A percentile compares a stretch with the other conserved stretches of the same genome.
Evolutionary conservation across 129 eudicot genomes (phyloP).

Genomic region (Flaveria sonorensis): DNA sequence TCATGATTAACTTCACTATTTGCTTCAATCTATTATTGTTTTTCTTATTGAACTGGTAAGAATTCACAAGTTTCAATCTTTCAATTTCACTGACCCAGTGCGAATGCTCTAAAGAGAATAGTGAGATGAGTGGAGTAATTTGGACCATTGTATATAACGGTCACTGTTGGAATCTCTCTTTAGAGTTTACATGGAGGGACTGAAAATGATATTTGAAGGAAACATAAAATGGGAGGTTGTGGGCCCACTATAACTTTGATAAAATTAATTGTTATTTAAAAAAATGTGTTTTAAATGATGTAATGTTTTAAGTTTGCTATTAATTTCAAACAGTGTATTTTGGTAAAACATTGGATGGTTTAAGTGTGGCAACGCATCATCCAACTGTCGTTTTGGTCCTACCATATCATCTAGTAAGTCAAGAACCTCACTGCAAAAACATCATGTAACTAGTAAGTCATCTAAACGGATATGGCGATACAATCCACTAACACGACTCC

Average conservation of each 20-base stretch:
- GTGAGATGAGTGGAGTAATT: constrained; percentile 10
- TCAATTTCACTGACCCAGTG: no score
- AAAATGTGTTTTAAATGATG: no score
- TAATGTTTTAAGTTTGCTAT: no score
- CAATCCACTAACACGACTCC: background rate
- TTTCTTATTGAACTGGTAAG: no score
- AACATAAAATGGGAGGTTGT: constrained; percentile 13
- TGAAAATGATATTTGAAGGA: constrained; percentile 32
- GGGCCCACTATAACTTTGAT: background rate
- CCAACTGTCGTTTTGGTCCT: no score
- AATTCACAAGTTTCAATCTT: no score
- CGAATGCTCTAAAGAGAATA: no score
- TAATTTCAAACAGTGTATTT: no score
- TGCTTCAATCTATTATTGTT: no score
- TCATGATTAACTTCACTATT: no score
- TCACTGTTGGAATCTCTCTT: constrained; percentile 29
- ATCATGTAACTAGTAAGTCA: background rate
- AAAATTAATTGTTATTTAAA: background rate
- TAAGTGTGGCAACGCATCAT: no score
- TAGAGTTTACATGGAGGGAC: background rate
- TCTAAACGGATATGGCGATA: background rate
- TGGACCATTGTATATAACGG: constrained; percentile 33
- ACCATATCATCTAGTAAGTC: background rate
- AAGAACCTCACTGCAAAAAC: background rate
- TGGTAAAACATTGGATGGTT: no score